Evolutionary conservation across 768 basidiomycete species (phyloP).

Genomic region (Suillus decipiens): DNA sequence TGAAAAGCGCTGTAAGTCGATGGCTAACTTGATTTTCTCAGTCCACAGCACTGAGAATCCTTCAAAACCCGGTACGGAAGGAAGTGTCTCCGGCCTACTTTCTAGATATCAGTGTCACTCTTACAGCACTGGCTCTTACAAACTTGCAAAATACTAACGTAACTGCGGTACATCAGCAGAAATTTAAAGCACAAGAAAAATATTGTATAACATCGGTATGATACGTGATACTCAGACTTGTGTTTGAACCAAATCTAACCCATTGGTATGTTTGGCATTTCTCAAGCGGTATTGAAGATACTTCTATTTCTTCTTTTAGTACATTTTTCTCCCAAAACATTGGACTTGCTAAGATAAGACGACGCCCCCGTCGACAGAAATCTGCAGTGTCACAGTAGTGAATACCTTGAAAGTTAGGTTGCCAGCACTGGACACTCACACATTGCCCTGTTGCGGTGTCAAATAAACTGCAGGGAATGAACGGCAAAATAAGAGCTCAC

Average conservation of each 20-base stretch:
- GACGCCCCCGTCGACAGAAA: slow-evolving; percentile 7
- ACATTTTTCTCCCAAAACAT: neutral
- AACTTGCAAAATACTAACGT: neutral
- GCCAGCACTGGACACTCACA: slow-evolving; percentile 12
- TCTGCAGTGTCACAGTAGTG: neutral
- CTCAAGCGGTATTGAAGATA: neutral
- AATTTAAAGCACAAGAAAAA: neutral
- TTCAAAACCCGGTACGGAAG: too few relatives aligned
- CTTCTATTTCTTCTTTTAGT: neutral
- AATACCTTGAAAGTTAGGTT: neutral
- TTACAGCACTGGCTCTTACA: too few relatives aligned
- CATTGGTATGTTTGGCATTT: neutral
- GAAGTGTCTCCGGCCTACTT: too few relatives aligned
- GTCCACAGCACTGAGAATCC: too few relatives aligned
- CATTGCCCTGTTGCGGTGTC: slow-evolving; percentile 14
- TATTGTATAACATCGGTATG: neutral
- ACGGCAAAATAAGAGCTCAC: slow-evolving; percentile 15
- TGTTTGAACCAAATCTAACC: neutral
- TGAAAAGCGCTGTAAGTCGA: too few relatives aligned
- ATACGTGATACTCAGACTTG: neutral
- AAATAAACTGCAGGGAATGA: neutral
- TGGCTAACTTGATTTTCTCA: too few relatives aligned
- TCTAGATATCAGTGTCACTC: too few relatives aligned
- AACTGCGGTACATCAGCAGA: neutral
- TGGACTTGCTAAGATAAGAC: neutral